These are phyloP conservation scores for Penicillium lagena DNA, from an alignment of 495 filamentous ascomycete species.

Conservation along the genomic window DNA sequence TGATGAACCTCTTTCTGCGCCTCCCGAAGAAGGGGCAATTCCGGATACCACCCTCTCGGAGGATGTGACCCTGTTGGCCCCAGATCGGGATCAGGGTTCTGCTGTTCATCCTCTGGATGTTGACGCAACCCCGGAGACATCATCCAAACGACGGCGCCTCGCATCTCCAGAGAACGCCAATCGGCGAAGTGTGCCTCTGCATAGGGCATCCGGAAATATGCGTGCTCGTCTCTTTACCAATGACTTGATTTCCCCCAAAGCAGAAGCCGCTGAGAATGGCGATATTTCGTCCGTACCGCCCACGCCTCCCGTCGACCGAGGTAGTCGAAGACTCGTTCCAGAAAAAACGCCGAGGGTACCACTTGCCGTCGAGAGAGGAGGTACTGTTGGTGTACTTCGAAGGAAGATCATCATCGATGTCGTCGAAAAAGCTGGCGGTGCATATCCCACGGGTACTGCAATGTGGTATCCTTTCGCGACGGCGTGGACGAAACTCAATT, in stretches of 20 bases:
- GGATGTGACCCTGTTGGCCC: too few relatives aligned
- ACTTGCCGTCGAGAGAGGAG: constrained; percentile 21
- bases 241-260: not conserved
- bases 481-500: constrained; percentile 49
- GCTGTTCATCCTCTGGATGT: not conserved
- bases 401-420: constrained; percentile 64
- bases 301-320: not conserved
- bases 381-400: constrained; percentile 41
- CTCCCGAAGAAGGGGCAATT: not conserved
- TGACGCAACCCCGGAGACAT: not conserved
- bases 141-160: constrained; percentile 3
- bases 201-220: not conserved
- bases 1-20: not conserved
- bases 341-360: not conserved
- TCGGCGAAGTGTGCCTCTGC: not conserved
- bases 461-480: constrained; percentile 64
- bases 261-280: too few relatives aligned
- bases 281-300: not conserved
- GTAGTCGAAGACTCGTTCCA: not conserved
- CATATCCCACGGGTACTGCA: constrained; percentile 67
- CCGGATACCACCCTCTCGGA: not conserved
- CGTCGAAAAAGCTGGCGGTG: constrained; percentile 60
- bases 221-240: not conserved
- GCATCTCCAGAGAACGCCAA: not conserved
- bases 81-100: not conserved